Conservation (phyloP, 2,329 filamentous ascomycete genomes). For the Beauveria asiatica region DNA sequence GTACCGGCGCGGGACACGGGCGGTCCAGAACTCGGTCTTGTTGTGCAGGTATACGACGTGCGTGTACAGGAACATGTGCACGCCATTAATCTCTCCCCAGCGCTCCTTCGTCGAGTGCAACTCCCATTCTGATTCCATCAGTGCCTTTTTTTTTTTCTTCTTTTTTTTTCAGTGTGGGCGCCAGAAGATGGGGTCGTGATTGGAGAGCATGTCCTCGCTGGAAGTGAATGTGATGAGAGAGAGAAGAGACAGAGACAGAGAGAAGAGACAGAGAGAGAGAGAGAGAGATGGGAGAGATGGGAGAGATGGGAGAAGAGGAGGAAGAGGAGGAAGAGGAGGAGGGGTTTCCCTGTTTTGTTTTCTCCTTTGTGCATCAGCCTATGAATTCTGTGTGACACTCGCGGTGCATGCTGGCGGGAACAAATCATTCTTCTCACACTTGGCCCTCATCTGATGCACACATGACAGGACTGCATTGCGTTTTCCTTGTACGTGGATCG, state of each 20-base stretch:
- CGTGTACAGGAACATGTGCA: constrained; percentile 1
- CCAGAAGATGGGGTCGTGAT: too few relatives aligned
- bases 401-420: neutral
- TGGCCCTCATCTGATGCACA: neutral
- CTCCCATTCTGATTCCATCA: neutral
- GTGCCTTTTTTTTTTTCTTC: too few relatives aligned
- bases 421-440: neutral
- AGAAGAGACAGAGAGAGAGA: too few relatives aligned
- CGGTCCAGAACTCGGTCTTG: neutral
- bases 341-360: neutral
- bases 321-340: neutral
- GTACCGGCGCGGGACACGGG: neutral
- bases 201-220: too few relatives aligned
- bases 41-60: neutral
- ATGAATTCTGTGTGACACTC: neutral
- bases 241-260: too few relatives aligned
- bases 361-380: neutral
- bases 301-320: neutral
- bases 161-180: too few relatives aligned
- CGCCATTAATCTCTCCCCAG: neutral
- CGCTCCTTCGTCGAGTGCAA: neutral
- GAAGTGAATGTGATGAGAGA: too few relatives aligned
- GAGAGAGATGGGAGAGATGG: too few relatives aligned
- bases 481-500: neutral
- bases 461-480: neutral